These are phyloP conservation scores for Penicillium canescens DNA, from an alignment of 495 filamentous ascomycete species.

Conservation along the genomic window DNA sequence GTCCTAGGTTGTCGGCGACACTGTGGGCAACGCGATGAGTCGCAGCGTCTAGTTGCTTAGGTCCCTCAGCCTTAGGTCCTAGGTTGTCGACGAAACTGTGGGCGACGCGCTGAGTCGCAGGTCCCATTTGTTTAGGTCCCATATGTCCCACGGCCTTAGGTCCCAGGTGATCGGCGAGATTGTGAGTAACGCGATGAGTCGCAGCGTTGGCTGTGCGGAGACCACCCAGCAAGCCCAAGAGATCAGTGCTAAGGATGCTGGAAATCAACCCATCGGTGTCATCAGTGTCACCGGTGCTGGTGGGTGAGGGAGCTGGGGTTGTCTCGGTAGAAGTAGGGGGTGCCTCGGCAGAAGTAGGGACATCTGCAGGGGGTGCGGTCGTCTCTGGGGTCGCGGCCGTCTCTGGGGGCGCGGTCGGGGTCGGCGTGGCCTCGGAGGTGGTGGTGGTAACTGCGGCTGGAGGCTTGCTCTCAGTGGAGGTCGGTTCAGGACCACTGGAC, in stretches of 20 bases:
- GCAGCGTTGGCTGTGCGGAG: slow-evolving; percentile 17
- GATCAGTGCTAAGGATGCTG: slow-evolving; percentile 11
- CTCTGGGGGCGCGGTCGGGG: neutral
- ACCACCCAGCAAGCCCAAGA: slow-evolving; percentile 20
- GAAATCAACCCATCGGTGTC: neutral
- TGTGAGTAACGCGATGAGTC: slow-evolving; percentile 6
- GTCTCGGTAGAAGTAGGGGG: neutral
- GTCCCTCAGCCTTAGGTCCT: no score
- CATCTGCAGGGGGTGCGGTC: slow-evolving; percentile 1
- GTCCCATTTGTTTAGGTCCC: neutral
- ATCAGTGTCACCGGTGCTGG: neutral
- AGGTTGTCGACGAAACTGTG: no score
- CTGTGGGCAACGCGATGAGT: no score
- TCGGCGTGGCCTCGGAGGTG: neutral
- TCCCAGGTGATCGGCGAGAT: slow-evolving; percentile 15
- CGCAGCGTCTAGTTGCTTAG: neutral
- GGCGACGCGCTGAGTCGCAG: no score
- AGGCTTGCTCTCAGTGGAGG: neutral
- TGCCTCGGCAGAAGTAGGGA: neutral
- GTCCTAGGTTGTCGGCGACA: no score
- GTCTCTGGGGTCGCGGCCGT: slow-evolving; percentile 5
- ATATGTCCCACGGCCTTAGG: neutral
- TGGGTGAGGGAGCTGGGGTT: neutral
- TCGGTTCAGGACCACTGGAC: slow-evolving; percentile 21
- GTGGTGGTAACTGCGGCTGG: neutral